phyloP scores from a whole-genome alignment of 805 yeast species.

The Hanseniaspora clermontiae region DNA sequence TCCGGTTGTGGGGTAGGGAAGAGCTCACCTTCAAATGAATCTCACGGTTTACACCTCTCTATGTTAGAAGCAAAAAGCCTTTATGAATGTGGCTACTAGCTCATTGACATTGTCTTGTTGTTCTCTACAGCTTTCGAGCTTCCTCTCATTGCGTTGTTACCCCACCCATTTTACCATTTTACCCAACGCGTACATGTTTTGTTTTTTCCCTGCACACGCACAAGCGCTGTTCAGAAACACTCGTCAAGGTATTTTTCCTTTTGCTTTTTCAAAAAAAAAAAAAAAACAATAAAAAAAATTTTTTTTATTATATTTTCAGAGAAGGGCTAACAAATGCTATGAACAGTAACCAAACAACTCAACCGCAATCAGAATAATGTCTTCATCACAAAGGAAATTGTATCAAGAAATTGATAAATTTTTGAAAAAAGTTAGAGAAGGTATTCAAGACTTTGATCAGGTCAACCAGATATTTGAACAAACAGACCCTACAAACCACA shows the following conservation, averaged over 20 bases:
- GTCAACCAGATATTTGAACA: slow-evolving; percentile 73
- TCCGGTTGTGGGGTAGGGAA: too few species aligned
- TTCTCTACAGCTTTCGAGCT: too few species aligned
- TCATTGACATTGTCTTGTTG: too few species aligned
- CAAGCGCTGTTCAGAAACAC: not conserved
- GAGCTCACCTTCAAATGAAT: too few species aligned
- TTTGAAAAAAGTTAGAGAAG: slow-evolving; percentile 84
- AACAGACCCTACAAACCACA: slow-evolving; percentile 52
- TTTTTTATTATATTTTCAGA: too few species aligned
- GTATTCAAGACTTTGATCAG: slow-evolving; percentile 71
- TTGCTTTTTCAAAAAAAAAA: not conserved
- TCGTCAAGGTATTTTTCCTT: not conserved
- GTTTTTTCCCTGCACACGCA: too few species aligned
- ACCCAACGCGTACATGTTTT: not conserved
- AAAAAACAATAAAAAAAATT: too few species aligned
- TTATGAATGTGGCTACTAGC: too few species aligned
- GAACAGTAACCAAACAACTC: not conserved
- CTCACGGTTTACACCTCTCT: too few species aligned
- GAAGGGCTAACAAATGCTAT: not conserved
- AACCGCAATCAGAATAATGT: slow-evolving; percentile 24
- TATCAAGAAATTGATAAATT: slow-evolving; percentile 81
- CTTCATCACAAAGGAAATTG: slow-evolving; percentile 32
- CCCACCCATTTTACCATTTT: too few species aligned
- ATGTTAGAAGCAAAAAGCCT: too few species aligned
- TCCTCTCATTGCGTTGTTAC: too few species aligned